Conservation (phyloP, 2,329 filamentous ascomycete species). For the Aspergillus novofumigatus region DNA sequence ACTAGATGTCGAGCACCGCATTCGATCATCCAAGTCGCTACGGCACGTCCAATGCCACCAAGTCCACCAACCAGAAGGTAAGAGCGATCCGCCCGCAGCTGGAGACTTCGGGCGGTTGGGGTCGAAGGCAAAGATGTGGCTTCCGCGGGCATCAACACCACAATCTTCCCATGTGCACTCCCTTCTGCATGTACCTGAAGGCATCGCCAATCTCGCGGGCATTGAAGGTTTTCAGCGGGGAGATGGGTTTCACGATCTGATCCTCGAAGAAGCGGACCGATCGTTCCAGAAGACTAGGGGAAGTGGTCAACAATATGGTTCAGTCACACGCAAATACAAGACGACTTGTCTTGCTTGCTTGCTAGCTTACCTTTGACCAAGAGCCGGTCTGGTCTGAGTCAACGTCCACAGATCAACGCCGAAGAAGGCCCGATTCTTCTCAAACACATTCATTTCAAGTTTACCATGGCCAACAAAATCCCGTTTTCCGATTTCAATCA, state of each 20-base stretch:
- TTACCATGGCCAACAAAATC: constrained; percentile 2
- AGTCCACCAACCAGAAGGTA: constrained; percentile 40
- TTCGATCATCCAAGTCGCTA: constrained; percentile 32
- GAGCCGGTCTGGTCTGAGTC: not conserved
- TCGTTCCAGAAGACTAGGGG: no score
- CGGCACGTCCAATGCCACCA: constrained; percentile 34
- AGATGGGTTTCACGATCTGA: no score
- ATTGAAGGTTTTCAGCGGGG: constrained; percentile 13
- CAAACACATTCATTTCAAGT: constrained; percentile 6
- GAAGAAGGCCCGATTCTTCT: constrained; percentile 6
- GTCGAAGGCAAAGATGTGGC: not conserved
- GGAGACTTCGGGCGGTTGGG: not conserved
- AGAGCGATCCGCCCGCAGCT: not conserved
- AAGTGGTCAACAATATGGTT: no score
- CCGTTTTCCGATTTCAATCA: constrained; percentile 14
- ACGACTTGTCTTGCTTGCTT: no score
- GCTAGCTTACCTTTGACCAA: not conserved
- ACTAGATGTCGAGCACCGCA: constrained; percentile 32
- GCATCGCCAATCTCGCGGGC: constrained; percentile 30
- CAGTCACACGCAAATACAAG: no score
- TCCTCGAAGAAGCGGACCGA: not conserved
- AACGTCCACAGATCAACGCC: constrained; percentile 4
- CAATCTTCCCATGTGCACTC: constrained; percentile 43
- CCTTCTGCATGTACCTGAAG: constrained; percentile 40
- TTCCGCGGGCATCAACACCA: constrained; percentile 13